Base-by-base conservation (phyloP, 2,329 filamentous ascomycete genomes). In the Nigrospora osmanthi region DNA sequence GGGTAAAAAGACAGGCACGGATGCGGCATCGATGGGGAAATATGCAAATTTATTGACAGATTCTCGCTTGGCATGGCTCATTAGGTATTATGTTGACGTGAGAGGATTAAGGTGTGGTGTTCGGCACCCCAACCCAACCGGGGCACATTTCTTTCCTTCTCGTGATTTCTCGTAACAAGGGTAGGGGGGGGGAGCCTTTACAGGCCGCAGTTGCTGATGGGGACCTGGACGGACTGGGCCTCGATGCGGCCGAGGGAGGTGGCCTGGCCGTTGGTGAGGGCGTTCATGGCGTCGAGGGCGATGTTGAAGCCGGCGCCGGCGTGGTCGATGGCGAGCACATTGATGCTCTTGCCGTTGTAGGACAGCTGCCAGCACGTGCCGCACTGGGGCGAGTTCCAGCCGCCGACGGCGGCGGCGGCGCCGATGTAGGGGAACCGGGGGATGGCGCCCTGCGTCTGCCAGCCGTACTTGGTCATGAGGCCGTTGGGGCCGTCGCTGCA, bases 401-500 rank as follows among this genome's bases (percentile, higher is more conserved):
- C 71, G 16, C 58, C 58, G n/a, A 83, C 63, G 43, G 65, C 69
- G 9, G 69, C 63, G 16, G 68, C 65, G 31, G 76, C 80, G 32
- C 76, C 80, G 48, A 83, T 72, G 60, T 71, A 67, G 33, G 76
- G 72, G 65, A 76, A 81, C 33, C 53, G 50, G 14, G 70, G 67
- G 52, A 80, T 61, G 30, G 70, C 56, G 43, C 70, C 70, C 62
- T 80, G 76, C 1, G 65, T 78, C 43, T 65, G 58, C 77, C 76
- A 85, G 54, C 71, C 71, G 66, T 78, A 78, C 55, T 70, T 74
- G 54, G 75, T 80, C 50, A 78, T 77, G 49, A 88, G 72, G 47
- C 84, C 84, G 64, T 87, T 83, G 49, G 50, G 39, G 44, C 84
- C 84, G 58, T 87, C 79, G 31, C 79, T 84, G 75, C 84, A 89